phyloP scores from a whole-genome alignment of 306 rosid genomes.

The Quercus ilex region DNA sequence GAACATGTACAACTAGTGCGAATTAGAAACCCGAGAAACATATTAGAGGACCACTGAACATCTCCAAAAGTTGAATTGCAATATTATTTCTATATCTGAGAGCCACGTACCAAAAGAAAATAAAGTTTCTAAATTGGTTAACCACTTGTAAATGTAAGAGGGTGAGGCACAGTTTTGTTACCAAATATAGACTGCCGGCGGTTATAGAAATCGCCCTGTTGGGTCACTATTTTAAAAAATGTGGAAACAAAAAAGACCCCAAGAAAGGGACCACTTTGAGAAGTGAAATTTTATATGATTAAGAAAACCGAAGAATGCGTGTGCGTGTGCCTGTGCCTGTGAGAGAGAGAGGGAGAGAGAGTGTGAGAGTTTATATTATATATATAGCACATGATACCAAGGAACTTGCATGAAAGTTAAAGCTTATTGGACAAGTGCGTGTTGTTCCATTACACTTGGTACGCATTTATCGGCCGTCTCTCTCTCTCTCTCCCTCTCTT shows the following conservation, averaged over 20 bases:
- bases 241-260: not conserved
- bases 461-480: slow-evolving; percentile 27
- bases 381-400: slow-evolving; percentile 22
- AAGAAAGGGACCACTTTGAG: not conserved
- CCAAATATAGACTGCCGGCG: not conserved
- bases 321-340: not conserved
- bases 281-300: not conserved
- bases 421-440: slow-evolving; percentile 39
- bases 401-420: slow-evolving; percentile 39
- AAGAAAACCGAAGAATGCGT: not conserved
- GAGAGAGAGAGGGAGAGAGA: not conserved
- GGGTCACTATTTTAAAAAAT: not conserved
- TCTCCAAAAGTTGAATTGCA: not conserved
- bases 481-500: slow-evolving; percentile 19
- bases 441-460: slow-evolving; percentile 38
- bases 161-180: not conserved
- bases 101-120: too few species aligned
- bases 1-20: not conserved
- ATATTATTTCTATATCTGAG: not conserved
- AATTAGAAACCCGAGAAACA: not conserved
- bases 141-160: not conserved
- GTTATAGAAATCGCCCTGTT: not conserved
- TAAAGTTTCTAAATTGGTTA: too few species aligned
- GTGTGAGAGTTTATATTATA: not conserved
- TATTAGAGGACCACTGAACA: not conserved